Evolutionary conservation across 352 stramenopile genomes (phyloP), one percentile per base, ranked within the genome.

Genomic region (Phytophthora litchii): DNA sequence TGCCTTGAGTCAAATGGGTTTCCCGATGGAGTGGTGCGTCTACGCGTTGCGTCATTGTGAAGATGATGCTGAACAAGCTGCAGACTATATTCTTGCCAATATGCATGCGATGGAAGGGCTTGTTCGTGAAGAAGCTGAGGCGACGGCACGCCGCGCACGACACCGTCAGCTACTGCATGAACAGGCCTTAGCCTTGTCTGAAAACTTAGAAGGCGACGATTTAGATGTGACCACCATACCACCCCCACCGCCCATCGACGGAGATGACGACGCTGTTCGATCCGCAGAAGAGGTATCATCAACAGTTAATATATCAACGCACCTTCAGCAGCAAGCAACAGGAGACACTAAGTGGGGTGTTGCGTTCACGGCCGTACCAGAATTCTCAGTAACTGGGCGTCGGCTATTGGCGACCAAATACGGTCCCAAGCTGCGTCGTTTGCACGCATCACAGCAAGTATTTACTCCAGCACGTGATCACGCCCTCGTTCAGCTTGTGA

Each of bases 1-100:
- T 1, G 78, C 79, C 5, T 53, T 96, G 5, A 93, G 77, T 49
- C 80, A 94, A 56, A 93, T 96, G 86, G 87, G 87, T 0, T 94
- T 96, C 50, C 82, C 83, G 0, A 91, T 96, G 74, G 86, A 96
- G 9, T 95, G 86, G 86, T 96, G 86, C 40, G 59, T 96, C 4
- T 94, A 94, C 41, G 86, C 87, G 27, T 46, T 94, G 3, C 75
- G 76, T 17, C 83, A 94, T 37, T 94, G 87, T 57, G 83, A 94
- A 46, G 87, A 96, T 29, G 86, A 96, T 59, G 73, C 81, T 0
- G 86, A 94, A 37, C 75, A 91, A 47, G 82, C 86, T 8, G 83
- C 83, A 0, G 86, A 96, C 54, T 96, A 86, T 23, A 90, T 96
- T 61, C 62, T 96, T 3, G 76, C 80, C 14, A 94, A 96, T 63